Conservation (phyloP, 1,284 basidiomycete genomes). For the Trichosporon sp. region DNA sequence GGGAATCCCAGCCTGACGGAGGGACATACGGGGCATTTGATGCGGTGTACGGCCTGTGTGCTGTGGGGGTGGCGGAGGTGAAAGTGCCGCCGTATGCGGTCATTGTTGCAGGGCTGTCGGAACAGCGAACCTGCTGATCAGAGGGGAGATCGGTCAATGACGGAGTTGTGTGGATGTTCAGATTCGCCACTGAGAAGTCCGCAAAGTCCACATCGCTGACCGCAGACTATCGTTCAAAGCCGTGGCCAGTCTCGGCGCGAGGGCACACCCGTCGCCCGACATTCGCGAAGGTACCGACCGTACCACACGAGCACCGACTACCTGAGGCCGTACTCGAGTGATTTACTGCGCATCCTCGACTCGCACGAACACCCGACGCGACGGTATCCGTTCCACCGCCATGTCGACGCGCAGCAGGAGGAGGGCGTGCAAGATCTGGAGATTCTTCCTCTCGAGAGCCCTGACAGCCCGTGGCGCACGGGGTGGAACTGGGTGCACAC, state of each 20-base stretch:
- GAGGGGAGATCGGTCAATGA: background rate
- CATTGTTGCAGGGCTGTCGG: background rate
- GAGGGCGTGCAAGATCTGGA: background rate
- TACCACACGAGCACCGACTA: background rate
- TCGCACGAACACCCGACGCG: background rate
- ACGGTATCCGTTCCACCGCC: background rate
- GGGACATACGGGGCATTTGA: background rate
- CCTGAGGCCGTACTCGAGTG: background rate
- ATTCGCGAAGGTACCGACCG: background rate
- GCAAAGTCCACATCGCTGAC: background rate
- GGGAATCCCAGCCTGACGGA: background rate
- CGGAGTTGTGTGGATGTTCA: background rate
- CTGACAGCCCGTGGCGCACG: background rate
- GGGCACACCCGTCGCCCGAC: background rate
- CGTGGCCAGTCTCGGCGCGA: background rate
- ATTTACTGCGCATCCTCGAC: background rate
- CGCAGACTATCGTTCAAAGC: background rate
- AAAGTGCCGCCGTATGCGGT: background rate
- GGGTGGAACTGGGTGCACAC: constrained; percentile 1
- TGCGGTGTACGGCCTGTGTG: background rate
- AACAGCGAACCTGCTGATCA: background rate
- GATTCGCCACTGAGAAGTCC: background rate
- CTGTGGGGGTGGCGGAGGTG: too few relatives aligned
- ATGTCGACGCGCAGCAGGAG: background rate
- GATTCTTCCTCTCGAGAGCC: background rate